A percentile compares a stretch with the other conserved stretches of the same genome.
These are phyloP conservation scores for Fraxinus angustifolia DNA, from an alignment of 305 asterid genomes.

Conservation along the genomic window DNA sequence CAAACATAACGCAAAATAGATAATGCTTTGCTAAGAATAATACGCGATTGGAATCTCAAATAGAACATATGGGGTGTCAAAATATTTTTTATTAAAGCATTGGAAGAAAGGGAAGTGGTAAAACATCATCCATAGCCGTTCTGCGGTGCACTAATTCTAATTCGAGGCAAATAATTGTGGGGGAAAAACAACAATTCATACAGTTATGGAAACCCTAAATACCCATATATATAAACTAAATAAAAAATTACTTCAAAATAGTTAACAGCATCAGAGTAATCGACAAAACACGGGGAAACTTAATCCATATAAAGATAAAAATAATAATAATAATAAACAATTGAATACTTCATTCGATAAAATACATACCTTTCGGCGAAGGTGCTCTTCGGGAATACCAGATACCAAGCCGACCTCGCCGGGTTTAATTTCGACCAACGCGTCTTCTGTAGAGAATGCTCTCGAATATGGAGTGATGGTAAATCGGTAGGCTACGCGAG, in stretches of 20 bases:
- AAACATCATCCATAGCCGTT: neutral
- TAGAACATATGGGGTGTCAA: neutral
- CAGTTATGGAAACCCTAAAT: constrained; percentile 5
- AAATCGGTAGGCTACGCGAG: constrained; percentile 36
- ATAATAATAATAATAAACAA: neutral
- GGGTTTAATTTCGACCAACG: constrained; percentile 57
- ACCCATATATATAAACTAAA: neutral
- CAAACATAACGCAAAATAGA: constrained; percentile 31
- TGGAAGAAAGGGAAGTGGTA: neutral
- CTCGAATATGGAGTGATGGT: constrained; percentile 36
- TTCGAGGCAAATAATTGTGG: neutral
- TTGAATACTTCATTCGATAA: neutral
- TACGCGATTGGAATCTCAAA: neutral
- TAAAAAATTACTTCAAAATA: neutral
- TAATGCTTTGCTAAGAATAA: neutral
- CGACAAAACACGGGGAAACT: neutral
- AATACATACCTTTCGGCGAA: constrained; percentile 51
- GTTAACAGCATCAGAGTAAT: neutral
- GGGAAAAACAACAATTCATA: neutral
- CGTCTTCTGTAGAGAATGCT: constrained; percentile 51
- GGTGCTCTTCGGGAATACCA: constrained; percentile 82
- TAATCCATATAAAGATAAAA: constrained; percentile 4
- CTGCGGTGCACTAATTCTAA: neutral
- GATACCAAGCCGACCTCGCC: constrained; percentile 84
- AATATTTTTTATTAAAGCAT: neutral